Evolutionary conservation across 352 stramenopile species (phyloP).

Genomic region (Globisporangium spiculum): DNA sequence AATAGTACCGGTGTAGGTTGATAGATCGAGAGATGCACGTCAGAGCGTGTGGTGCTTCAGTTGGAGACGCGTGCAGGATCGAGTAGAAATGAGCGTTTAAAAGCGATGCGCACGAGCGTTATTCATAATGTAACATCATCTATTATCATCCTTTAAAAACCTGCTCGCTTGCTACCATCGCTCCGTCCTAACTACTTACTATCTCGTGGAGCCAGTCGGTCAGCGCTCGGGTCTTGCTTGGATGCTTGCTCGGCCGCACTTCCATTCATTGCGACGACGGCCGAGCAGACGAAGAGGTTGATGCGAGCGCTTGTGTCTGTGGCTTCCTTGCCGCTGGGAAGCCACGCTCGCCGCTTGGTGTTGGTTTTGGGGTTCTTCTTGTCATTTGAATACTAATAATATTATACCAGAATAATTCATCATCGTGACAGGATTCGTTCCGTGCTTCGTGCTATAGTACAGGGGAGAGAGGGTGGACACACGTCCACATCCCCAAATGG

Average conservation of each 20-base stretch:
- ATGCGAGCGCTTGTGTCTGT: not conserved
- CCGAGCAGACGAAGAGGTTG: not conserved
- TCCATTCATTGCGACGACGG: not conserved
- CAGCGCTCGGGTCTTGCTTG: not conserved
- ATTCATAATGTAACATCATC: not conserved
- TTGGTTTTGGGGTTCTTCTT: not conserved
- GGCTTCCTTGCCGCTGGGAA: slow-evolving; percentile 1
- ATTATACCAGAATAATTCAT: slow-evolving; percentile 13
- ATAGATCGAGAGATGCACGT: not conserved
- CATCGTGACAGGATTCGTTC: not conserved
- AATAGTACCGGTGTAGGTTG: not conserved
- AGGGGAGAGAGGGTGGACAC: not conserved
- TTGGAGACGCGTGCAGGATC: not conserved
- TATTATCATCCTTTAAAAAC: not conserved
- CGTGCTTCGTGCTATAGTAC: slow-evolving; percentile 1
- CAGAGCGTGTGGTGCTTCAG: not conserved
- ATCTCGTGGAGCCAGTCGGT: not conserved
- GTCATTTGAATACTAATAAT: slow-evolving; percentile 15
- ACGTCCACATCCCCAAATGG: not conserved
- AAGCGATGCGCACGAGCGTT: not conserved
- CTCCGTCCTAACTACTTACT: not conserved
- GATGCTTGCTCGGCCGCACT: not conserved
- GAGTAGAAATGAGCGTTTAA: too few relatives aligned
- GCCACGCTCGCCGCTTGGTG: not conserved
- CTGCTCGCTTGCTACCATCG: not conserved